Evolutionary conservation across 495 filamentous ascomycete species (phyloP).

Genomic region (Talaromyces wortmannii): DNA sequence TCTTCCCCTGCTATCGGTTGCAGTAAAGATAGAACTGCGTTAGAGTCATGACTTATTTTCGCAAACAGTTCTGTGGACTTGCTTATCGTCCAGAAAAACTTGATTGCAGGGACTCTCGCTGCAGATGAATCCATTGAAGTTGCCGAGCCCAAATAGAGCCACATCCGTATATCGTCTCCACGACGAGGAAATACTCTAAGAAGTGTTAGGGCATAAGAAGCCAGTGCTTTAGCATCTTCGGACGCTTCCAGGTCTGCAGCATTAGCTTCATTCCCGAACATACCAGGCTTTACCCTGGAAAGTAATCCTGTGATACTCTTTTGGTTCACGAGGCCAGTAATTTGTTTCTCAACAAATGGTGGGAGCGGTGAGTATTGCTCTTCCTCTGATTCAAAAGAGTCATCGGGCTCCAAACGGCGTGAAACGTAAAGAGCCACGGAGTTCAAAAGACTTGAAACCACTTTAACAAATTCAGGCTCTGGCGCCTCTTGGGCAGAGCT

Average conservation of each 20-base stretch:
- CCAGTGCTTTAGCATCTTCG: constrained; percentile 65
- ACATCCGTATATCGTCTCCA: constrained; percentile 91
- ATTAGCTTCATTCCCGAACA: constrained; percentile 15
- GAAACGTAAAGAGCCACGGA: constrained; percentile 55
- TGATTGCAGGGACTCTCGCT: constrained; percentile 60
- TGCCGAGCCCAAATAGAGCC: constrained; percentile 79
- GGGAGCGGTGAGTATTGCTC: constrained; percentile 31
- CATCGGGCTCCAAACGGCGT: constrained; percentile 42
- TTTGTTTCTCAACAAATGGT: constrained; percentile 51
- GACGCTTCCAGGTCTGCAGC: constrained; percentile 21
- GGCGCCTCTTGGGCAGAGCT: constrained; percentile 30
- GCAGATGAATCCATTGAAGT: constrained; percentile 28
- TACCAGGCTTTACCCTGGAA: constrained; percentile 29
- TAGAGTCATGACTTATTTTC: constrained; percentile 53
- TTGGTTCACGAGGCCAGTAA: constrained; percentile 60
- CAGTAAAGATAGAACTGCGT: constrained; percentile 49
- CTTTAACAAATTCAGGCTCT: constrained; percentile 55
- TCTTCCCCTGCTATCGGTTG: constrained; percentile 24
- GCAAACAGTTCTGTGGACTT: constrained; percentile 60
- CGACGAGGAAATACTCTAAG: constrained; percentile 77
- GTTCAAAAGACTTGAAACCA: constrained; percentile 56
- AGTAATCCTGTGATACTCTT: constrained; percentile 55
- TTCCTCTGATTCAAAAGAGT: constrained; percentile 11
- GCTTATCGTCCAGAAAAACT: constrained; percentile 83
- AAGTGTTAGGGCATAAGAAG: constrained; percentile 81